Evolutionary conservation across 208 protist species (phyloP), one percentile per base, ranked within the genome.

Genomic region (Herpetomonas samuelpessoai): DNA sequence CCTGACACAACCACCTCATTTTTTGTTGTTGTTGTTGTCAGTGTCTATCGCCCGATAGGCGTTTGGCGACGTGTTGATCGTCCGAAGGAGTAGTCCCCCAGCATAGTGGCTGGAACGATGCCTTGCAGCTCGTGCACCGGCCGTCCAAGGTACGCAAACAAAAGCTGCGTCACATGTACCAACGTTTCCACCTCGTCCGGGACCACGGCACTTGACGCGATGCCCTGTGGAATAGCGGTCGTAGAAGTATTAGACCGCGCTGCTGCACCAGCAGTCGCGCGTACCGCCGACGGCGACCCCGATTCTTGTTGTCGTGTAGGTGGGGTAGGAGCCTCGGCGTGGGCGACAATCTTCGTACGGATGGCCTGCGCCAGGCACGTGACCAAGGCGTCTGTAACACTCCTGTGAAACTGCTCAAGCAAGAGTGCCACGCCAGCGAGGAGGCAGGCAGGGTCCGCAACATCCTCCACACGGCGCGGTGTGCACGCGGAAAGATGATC

Each of bases 401-500:
- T 65, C 3, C 82, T 79, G 47, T 98, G 96, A 47, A 98, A 97
- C 63, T 98, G 97, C 60, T 93, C 95, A 2, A 99, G 71, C 19
- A 98, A 26, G 2, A 91, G 88, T 3, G 94, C 83, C 7, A 97
- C 61, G 26, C 96, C 96, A 19, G 92, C 75, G 38, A 91, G 74
- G 39, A 98, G 91, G 39, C 90, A 67, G 22, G 78, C 83, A 22
- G 87, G 81, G 66, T 99, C 97, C 3, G 93, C 65, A 12, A 57
- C 25, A 49, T 86, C 85, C 29, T 72, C 70, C 52, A 78, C 68
- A 12, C 74, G 57, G 0, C 73, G 51, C 9, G 79, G 79, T 4
- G 85, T 65, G 57, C 86, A 80, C 45, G 71, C 79, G 30, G 73
- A 72, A 46, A 93, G 66, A 9, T 52, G 16, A 0, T 56, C 51